Conservation (phyloP, 805 yeast genomes). For the Candida bentonensis region DNA sequence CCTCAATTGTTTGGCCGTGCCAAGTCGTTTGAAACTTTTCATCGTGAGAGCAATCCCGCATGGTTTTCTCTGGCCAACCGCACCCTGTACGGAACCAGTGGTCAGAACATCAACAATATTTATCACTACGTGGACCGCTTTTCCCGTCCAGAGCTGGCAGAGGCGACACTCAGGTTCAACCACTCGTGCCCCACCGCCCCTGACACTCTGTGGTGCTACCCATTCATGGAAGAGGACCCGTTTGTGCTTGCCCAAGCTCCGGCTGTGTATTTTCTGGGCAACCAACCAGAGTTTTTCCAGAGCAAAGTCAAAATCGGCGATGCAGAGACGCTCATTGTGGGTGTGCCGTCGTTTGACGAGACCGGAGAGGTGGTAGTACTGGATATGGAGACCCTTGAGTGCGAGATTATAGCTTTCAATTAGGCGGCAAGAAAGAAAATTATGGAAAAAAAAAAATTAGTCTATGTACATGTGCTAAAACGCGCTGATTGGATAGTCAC, state of each 20-base stretch:
- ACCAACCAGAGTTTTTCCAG: conserved; percentile 50
- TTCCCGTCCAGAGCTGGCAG: conserved; percentile 38
- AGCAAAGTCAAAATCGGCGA: conserved; percentile 6
- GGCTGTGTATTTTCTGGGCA: conserved; percentile 76
- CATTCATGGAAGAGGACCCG: conserved; percentile 66
- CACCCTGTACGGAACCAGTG: conserved; percentile 59
- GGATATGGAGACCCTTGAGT: conserved; percentile 42
- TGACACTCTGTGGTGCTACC: conserved; percentile 84
- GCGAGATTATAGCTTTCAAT: conserved; percentile 29
- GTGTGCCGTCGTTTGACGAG: conserved; percentile 55
- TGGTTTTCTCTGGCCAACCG: conserved; percentile 48
- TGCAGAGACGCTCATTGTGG: conserved; percentile 37
- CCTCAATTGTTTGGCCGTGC: conserved; percentile 40
- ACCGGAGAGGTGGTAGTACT: conserved; percentile 54
- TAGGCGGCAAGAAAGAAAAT: not conserved
- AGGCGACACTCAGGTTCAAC: conserved; percentile 66
- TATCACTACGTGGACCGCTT: conserved; percentile 39
- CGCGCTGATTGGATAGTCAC: conserved; percentile 32
- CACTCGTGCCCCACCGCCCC: conserved; percentile 91
- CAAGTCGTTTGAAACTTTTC: conserved; percentile 27
- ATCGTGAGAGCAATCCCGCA: conserved; percentile 55
- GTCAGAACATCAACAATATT: conserved; percentile 75
- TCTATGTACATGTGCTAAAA: not conserved
- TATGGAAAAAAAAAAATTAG: not conserved
- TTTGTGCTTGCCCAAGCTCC: conserved; percentile 67